Base-by-base conservation (phyloP, 169 alveolate species). In the Plasmodium sp. region DNA sequence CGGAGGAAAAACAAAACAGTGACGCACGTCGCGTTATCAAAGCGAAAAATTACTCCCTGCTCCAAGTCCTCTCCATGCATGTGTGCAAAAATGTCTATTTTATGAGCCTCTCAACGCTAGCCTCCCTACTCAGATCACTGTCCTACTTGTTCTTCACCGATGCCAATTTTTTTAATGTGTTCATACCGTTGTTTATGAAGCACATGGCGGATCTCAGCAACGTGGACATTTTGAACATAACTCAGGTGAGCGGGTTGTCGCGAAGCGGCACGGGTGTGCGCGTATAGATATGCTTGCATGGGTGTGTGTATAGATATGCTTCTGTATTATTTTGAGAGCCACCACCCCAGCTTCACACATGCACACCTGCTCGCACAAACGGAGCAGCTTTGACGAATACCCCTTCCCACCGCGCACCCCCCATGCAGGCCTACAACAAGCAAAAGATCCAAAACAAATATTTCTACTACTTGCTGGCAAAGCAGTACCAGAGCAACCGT, bases 31-130 rank as follows among this genome's bases (percentile, higher is more conserved):
- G 83, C 39, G 72, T 41, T 79, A 90, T 90, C 41, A 90, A 90
- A 80, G 91, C 83, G 2, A 80, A 80, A 79, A 90, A 80, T 80
- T 51, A 90, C 54, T 39, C 94, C 18, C 84, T 90, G 62, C 82
- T 90, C 10, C 94, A 90, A 71, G 14, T 90, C 16, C 73, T 90
- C 74, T 80, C 94, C 54, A 90, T 90, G 74, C 73, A 90, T 80
- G 41, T 90, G 14, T 90, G 94, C 54, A 90, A 90, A 90, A 79
- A 90, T 90, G 94, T 90, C n/a, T 90, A 90, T 81, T 90, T 90
- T 80, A 90, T 90, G 84, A 90, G 90, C 39, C 51, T 90, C 31
- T 43, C 91, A 56, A 90, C 90, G 34, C 73, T 90, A 45, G 74
- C 94, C 51, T 90, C 90, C 27, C 16, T 90, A 62, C 56, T 90